Percentiles rank a stretch among this genome's conserved stretches.
phyloP scores from a whole-genome alignment of 1,284 basidiomycete genomes.

The Puccinia coronata region DNA sequence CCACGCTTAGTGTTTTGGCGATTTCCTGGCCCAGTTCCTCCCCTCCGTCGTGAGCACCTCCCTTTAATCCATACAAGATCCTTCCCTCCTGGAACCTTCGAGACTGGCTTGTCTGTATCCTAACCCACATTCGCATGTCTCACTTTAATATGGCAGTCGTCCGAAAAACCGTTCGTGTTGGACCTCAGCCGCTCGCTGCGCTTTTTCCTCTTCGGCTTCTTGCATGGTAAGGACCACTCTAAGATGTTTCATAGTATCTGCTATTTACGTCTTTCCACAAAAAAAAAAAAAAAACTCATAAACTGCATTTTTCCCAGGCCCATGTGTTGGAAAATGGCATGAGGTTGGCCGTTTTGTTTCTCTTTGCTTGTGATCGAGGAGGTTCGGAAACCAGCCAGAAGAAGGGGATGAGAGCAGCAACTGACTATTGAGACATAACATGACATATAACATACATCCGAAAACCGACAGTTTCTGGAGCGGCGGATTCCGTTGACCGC shows the following conservation, averaged over 20 bases:
- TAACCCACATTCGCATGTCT: too few relatives aligned
- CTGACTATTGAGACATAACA: neutral
- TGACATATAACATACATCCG: neutral
- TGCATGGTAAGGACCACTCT: slow-evolving; percentile 16
- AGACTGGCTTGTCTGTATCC: neutral
- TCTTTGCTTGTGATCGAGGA: neutral
- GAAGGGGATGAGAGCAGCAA: neutral
- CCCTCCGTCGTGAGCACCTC: slow-evolving; percentile 16
- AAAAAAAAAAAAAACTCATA: neutral
- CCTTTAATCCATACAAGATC: too few relatives aligned
- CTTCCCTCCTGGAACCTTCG: neutral
- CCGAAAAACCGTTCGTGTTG: slow-evolving; percentile 11
- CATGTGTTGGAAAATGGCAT: slow-evolving; percentile 47
- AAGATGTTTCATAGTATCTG: neutral
- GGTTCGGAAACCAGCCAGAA: neutral
- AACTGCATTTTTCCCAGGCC: slow-evolving; percentile 1
- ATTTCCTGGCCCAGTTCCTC: slow-evolving; percentile 39
- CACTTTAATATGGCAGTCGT: neutral
- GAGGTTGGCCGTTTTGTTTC: neutral
- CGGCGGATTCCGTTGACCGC: slow-evolving; percentile 7
- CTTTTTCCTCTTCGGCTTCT: slow-evolving; percentile 32
- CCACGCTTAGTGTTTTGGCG: slow-evolving; percentile 20
- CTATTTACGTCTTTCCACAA: neutral
- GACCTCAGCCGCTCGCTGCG: slow-evolving; percentile 19
- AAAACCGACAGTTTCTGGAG: slow-evolving; percentile 18